Evolutionary conservation across 1,284 basidiomycete genomes (phyloP), one percentile per base, ranked within the genome.

Genomic region (Microstroma glucosiphilum): DNA sequence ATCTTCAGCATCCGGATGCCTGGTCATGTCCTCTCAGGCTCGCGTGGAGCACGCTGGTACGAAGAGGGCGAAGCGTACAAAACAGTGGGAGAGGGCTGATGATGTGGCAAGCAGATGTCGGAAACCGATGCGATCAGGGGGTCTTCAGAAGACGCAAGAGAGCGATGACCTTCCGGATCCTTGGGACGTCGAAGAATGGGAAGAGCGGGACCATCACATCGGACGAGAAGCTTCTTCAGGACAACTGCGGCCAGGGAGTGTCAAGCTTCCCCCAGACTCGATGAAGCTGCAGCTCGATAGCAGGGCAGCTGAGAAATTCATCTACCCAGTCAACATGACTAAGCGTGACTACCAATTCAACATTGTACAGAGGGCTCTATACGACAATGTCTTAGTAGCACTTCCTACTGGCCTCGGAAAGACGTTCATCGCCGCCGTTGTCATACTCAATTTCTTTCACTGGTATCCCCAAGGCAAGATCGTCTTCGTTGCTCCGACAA

Each of bases 381-480:
- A 15, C 71, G 89, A 96, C 57, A 98, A 99, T 75, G 91, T 91
- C 1, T 85, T 99, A 3, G 93, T 97, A 23, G 90, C 92, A 0
- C 82, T 98, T 12, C 96, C 96, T 0, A 99, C 96, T 0, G 96
- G 96, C 63, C 82, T 98, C 6, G 96, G 96, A 21, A 99, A 99
- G 82, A 98, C 96, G 0, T 98, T 99, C 75, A 90, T 99, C 64
- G 96, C 96, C 1, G 93, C 94, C 1, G 91, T 92, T 0, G 86
- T 98, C 21, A 97, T 99, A 90, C 77, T 80, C 61, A 80, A 80
- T 68, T 77, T 75, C 54, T 75, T 69, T 59, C 69, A 72, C 12
- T 80, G 70, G 71, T 76, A 62, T 51, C 77, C 77, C 0, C 43
- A 68, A 12, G 75, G 75, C 19, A 78, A 78, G 63, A 77, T 60